A percentile compares a stretch with the other conserved stretches of the same genome.
Conservation (phyloP, 2,329 filamentous ascomycete species). For the Aspergillus felis region DNA sequence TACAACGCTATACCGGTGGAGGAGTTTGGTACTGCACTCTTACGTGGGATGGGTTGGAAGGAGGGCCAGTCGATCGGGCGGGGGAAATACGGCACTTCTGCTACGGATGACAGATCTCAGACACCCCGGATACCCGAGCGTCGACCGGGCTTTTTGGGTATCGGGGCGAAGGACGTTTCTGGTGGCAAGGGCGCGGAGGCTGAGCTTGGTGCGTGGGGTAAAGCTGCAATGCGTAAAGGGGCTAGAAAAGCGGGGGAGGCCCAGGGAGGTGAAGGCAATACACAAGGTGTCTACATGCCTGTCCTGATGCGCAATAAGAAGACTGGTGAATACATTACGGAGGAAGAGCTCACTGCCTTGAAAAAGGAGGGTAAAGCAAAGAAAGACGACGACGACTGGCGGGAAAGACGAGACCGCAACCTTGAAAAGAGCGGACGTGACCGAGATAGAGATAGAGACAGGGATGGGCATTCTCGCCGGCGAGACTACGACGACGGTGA, state of each 20-base stretch:
- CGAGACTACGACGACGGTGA: conserved; percentile 32
- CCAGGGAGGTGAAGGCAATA: conserved; percentile 33
- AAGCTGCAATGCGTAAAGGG: conserved; percentile 52
- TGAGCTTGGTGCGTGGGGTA: conserved; percentile 78
- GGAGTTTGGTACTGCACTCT: conserved; percentile 84
- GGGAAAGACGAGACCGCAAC: conserved; percentile 43
- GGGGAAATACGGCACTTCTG: conserved; percentile 47
- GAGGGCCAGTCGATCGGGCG: conserved; percentile 57
- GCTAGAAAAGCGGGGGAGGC: conserved; percentile 55
- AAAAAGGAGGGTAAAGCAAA: conserved; percentile 48
- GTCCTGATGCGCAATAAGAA: conserved; percentile 58
- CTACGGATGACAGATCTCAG: conserved; percentile 43
- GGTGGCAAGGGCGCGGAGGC: conserved; percentile 54
- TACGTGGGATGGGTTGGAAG: conserved; percentile 96
- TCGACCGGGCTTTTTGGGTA: conserved; percentile 76
- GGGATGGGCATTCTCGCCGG: conserved; percentile 19
- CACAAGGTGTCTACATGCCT: conserved; percentile 56
- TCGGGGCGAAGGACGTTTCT: conserved; percentile 77
- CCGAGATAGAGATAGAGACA: conserved; percentile 29
- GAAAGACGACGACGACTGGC: conserved; percentile 41
- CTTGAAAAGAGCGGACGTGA: conserved; percentile 37
- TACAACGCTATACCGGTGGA: conserved; percentile 89
- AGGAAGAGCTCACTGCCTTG: conserved; percentile 56
- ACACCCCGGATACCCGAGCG: conserved; percentile 65
- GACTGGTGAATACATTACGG: conserved; percentile 60